Evolutionary conservation across 176 grass and related monocot genomes (phyloP).

Genomic region (Eremochloa ophiuroides): DNA sequence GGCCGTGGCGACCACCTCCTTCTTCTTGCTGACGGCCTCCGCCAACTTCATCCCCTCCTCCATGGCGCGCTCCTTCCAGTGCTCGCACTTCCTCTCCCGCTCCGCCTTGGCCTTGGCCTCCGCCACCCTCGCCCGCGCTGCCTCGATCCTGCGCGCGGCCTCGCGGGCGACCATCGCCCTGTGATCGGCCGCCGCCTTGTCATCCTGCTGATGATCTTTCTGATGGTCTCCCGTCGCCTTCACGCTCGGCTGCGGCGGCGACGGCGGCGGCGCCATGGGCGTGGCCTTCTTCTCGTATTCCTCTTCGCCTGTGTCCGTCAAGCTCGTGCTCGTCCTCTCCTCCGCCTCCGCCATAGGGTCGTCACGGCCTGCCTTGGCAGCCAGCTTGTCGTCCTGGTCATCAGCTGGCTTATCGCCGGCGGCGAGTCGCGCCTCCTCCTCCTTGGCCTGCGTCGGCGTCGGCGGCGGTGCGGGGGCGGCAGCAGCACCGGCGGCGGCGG

Average conservation of each 20-base stretch:
- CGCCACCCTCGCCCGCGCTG: conserved; percentile 1
- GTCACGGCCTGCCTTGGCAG: neutral
- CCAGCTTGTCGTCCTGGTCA: neutral
- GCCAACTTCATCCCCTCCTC: conserved; percentile 22
- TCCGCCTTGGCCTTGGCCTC: conserved; percentile 10
- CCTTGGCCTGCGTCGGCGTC: neutral
- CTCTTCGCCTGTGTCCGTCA: neutral
- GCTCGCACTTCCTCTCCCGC: neutral
- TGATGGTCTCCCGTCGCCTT: neutral
- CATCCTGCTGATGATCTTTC: neutral
- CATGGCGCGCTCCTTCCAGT: conserved; percentile 20
- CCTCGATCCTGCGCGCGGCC: conserved; percentile 14
- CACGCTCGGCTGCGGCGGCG: neutral
- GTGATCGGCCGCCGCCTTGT: neutral
- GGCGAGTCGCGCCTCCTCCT: neutral
- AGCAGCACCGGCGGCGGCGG: neutral
- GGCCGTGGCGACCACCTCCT: conserved; percentile 42
- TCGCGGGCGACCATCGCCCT: neutral
- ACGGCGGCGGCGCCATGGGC: neutral
- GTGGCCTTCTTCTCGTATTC: neutral
- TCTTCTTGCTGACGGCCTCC: conserved; percentile 16
- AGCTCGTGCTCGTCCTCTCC: neutral
- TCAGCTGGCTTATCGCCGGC: neutral
- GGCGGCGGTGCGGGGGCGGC: neutral
- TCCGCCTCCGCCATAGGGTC: conserved; percentile 2